Evolutionary conservation across 495 filamentous ascomycete genomes (phyloP).

Genomic region (Aspergillus affinis): DNA sequence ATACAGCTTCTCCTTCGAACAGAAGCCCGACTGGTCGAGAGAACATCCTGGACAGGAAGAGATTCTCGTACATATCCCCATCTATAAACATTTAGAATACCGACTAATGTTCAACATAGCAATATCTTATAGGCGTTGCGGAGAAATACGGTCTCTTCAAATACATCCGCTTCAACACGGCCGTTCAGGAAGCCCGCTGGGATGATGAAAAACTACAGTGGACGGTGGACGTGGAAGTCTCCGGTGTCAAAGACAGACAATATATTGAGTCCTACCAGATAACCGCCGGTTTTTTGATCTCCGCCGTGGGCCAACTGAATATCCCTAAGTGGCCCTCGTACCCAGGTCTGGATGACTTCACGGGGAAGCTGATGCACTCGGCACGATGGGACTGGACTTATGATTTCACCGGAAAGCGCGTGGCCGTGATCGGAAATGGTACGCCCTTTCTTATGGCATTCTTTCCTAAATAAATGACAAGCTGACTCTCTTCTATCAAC

Average conservation of each 20-base stretch:
- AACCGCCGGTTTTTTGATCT: slow-evolving; percentile 58
- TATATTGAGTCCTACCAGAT: slow-evolving; percentile 43
- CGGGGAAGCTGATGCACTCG: slow-evolving; percentile 54
- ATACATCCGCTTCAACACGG: slow-evolving; percentile 56
- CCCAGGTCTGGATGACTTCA: slow-evolving; percentile 54
- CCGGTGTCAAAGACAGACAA: slow-evolving; percentile 49
- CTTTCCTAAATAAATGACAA: too few relatives aligned
- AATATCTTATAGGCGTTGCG: slow-evolving; percentile 57
- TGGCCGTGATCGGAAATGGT: slow-evolving; percentile 59
- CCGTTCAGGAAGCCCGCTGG: slow-evolving; percentile 55
- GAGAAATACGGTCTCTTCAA: slow-evolving; percentile 59
- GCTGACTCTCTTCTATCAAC: background rate
- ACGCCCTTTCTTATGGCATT: background rate
- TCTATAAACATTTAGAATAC: background rate
- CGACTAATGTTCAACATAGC: slow-evolving; percentile 13
- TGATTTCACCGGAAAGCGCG: slow-evolving; percentile 47
- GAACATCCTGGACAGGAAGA: slow-evolving; percentile 66
- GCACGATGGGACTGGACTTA: slow-evolving; percentile 53
- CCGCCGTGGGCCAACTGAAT: slow-evolving; percentile 66
- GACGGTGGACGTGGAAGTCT: slow-evolving; percentile 43
- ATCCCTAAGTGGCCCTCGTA: slow-evolving; percentile 58
- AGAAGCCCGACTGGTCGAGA: slow-evolving; percentile 61
- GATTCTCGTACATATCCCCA: slow-evolving; percentile 44
- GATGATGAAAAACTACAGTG: slow-evolving; percentile 55
- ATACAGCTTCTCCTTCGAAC: slow-evolving; percentile 69